Evolutionary conservation across 2,329 filamentous ascomycete genomes (phyloP), one percentile per base, ranked within the genome.

Genomic region (Nannizzia gypsea): DNA sequence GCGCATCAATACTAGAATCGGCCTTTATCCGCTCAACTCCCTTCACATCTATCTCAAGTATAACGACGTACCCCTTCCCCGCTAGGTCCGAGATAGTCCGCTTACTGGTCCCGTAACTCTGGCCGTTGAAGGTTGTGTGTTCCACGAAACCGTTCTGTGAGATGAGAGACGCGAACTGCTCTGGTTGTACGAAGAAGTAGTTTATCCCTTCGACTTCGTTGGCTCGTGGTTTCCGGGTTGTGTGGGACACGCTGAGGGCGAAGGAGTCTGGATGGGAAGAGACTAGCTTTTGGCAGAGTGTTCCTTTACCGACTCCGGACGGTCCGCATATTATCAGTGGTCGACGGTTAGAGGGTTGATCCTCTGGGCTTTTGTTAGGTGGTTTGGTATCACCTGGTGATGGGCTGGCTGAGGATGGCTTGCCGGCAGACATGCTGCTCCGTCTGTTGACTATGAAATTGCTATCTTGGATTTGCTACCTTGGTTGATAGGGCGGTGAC

Each of bases 1-100:
- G 83, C 3, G 88, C 87, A 58, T 83, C 78, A 64, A 90, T 81
- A 64, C 77, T 78, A 57, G 85, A 15, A 15, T 64, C 86, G 61
- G 81, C 80, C 72, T 88, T 88, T 69, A 95, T 86, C 74, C 95
- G 89, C 77, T 93, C 95, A 62, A 95, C 88, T 63, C 90, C 90
- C 78, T 83, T 61, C 87, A 95, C 93, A 80, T 95, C 90, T 70
- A 95, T 96, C 73, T 95, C 90, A 65, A 96, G 77, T 55, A 95
- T 83, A 62, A 89, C 89, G 31, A 88, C 80, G 67, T 80, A 79
- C 17, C 63, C 64, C 40, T 63, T 65, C 11, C 31, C 50, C 5
- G n/a, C 50, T 40, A 64, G 60, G 4, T 67, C 64, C 2, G 38
- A 20, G 11, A 68, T 64, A 15, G 66, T 64, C 59, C 57, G 50